A percentile compares a stretch with the other conserved stretches of the same genome.
Evolutionary conservation across 495 filamentous ascomycete species (phyloP).

Genomic region (Penicillium cosmopolitanum): DNA sequence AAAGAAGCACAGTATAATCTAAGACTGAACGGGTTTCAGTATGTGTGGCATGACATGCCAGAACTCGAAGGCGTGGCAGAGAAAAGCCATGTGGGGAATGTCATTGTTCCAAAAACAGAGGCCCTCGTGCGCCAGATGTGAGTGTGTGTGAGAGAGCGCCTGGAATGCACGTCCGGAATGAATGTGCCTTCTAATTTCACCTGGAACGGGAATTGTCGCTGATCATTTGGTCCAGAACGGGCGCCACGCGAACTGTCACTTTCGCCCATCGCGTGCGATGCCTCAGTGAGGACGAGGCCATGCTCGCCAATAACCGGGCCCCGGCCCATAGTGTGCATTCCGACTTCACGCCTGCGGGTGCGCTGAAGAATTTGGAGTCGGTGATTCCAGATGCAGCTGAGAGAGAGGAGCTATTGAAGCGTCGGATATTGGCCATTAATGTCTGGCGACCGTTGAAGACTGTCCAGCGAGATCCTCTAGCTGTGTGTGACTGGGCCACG

Average conservation of each 20-base stretch:
- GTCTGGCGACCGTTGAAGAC: constrained; percentile 67
- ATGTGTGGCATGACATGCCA: constrained; percentile 19
- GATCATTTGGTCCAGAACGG: constrained; percentile 19
- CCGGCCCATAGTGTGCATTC: constrained; percentile 30
- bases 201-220: neutral
- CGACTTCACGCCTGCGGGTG: constrained; percentile 18
- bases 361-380: constrained; percentile 16
- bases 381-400: constrained; percentile 38
- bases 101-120: constrained; percentile 20
- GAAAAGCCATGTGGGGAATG: constrained; percentile 2
- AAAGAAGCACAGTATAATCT: constrained; percentile 12
- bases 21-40: constrained; percentile 17
- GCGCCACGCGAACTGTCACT: constrained; percentile 12
- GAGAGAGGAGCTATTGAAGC: constrained; percentile 52
- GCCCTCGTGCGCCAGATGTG: constrained; percentile 18
- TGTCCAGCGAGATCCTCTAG: constrained; percentile 56
- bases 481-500: constrained; percentile 38
- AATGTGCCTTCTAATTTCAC: constrained; percentile 1
- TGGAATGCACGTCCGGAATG: neutral
- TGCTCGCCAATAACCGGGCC: constrained; percentile 18
- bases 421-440: constrained; percentile 64
- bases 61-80: constrained; percentile 11
- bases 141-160: constrained; percentile 5
- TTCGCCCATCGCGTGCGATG: constrained; percentile 22
- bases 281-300: constrained; percentile 13